These are phyloP conservation scores for Ustulina deusta DNA, from an alignment of 2,329 filamentous ascomycete species.

Conservation along the genomic window DNA sequence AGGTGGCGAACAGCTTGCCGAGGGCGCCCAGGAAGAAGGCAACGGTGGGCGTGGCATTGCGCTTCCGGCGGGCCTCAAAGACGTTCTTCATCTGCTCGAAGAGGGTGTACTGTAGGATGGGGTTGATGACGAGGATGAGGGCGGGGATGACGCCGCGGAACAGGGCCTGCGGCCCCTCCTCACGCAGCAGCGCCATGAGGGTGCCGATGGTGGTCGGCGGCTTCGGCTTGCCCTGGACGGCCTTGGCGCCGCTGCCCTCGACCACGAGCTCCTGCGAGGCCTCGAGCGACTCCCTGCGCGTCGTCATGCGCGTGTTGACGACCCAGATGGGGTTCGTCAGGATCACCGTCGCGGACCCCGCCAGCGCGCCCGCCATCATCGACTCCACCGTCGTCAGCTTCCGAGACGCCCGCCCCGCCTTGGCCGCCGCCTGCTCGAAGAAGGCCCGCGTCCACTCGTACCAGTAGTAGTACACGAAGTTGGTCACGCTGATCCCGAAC, in stretches of 20 bases:
- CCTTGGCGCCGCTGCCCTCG: constrained; percentile 53
- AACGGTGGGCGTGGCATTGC: constrained; percentile 82
- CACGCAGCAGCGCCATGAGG: constrained; percentile 79
- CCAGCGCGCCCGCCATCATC: constrained; percentile 94
- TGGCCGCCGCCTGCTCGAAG: constrained; percentile 82
- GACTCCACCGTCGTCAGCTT: constrained; percentile 92
- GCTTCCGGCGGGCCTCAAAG: constrained; percentile 73
- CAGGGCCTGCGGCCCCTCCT: constrained; percentile 86
- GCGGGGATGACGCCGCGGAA: constrained; percentile 95
- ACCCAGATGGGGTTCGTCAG: constrained; percentile 99
- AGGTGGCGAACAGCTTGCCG: constrained; percentile 93
- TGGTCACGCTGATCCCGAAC: constrained; percentile 97
- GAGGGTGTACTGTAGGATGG: constrained; percentile 97
- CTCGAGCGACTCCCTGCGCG: constrained; percentile 71
- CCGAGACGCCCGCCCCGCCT: constrained; percentile 77
- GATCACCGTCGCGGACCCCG: constrained; percentile 92
- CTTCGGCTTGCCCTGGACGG: constrained; percentile 56
- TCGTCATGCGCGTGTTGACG: constrained; percentile 97
- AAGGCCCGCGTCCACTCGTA: constrained; percentile 95
- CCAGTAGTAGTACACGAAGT: constrained; percentile 99
- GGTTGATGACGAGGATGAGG: constrained; percentile 94
- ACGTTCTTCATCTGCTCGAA: constrained; percentile 98
- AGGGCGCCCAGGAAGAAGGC: constrained; percentile 92
- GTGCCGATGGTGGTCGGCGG: constrained; percentile 82
- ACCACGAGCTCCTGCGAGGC: constrained; percentile 54